A percentile compares a stretch with the other conserved stretches of the same genome.
These are phyloP conservation scores for Hanseniaspora sp. DNA, from an alignment of 1,139 yeast species.

Conservation along the genomic window DNA sequence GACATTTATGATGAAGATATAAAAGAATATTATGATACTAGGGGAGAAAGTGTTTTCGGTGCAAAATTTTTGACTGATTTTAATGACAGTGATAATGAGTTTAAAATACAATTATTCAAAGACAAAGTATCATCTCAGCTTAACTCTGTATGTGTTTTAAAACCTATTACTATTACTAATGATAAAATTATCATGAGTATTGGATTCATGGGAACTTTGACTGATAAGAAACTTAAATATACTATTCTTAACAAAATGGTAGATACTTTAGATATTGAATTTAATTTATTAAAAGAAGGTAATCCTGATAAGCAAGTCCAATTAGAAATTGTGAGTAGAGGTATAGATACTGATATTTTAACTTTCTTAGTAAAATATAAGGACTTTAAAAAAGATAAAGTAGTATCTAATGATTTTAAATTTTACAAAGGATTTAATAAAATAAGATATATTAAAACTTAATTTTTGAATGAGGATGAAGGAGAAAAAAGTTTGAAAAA, in stretches of 20 bases:
- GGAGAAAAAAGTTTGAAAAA: too few relatives aligned
- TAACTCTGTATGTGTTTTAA: constrained; percentile 5
- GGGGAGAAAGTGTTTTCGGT: constrained; percentile 7
- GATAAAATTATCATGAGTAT: neutral
- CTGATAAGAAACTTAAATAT: constrained; percentile 5
- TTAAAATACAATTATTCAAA: neutral
- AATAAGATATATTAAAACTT: neutral
- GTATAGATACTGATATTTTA: neutral
- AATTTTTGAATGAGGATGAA: neutral
- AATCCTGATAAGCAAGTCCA: neutral
- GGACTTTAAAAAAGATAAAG: neutral
- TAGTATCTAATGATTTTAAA: neutral
- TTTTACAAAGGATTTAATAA: neutral
- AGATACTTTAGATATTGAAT: neutral
- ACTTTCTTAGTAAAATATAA: neutral
- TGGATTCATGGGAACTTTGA: constrained; percentile 12
- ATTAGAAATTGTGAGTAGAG: neutral
- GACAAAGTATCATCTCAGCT: neutral
- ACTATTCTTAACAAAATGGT: constrained; percentile 9
- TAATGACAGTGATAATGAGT: neutral
- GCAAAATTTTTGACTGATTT: neutral
- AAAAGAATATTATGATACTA: constrained; percentile 3
- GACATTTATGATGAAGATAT: constrained; percentile 5
- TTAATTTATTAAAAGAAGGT: neutral
- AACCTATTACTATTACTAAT: neutral